Evolutionary conservation across 2,329 filamentous ascomycete species (phyloP).

Genomic region (Trichoderma koningiopsis): DNA sequence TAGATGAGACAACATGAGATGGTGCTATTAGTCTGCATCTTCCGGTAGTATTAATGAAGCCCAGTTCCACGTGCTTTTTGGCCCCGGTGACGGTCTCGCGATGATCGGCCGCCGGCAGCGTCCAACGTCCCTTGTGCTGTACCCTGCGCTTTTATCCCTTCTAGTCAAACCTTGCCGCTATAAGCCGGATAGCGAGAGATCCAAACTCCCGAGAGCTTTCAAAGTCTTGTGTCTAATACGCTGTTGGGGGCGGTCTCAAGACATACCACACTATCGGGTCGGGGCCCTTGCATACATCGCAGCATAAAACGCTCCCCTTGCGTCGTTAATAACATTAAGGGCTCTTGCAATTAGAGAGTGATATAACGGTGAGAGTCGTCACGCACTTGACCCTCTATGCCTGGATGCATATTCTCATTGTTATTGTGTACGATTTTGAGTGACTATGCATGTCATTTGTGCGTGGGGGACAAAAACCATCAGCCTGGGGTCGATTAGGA

Average conservation of each 20-base stretch:
- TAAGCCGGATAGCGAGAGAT: background rate
- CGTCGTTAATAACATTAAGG: background rate
- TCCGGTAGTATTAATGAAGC: background rate
- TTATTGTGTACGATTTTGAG: background rate
- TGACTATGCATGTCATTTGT: background rate
- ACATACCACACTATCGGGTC: conserved; percentile 5
- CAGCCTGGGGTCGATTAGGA: background rate
- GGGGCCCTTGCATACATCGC: background rate
- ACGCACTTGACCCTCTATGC: background rate
- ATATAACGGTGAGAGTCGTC: background rate
- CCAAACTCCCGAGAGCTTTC: background rate
- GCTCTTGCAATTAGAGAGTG: background rate
- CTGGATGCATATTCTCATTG: background rate
- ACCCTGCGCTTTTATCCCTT: background rate
- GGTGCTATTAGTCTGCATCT: background rate
- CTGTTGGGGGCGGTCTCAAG: background rate
- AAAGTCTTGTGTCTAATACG: background rate
- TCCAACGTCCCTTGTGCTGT: background rate
- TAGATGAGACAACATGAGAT: background rate
- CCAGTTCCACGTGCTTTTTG: background rate
- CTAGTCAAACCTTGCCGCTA: background rate
- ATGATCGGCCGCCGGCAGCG: conserved; percentile 8
- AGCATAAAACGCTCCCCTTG: background rate
- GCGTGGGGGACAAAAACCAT: background rate
- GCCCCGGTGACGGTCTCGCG: background rate